These are phyloP conservation scores for Beauveria sp. DNA, from an alignment of 2,329 filamentous ascomycete genomes.

Conservation along the genomic window DNA sequence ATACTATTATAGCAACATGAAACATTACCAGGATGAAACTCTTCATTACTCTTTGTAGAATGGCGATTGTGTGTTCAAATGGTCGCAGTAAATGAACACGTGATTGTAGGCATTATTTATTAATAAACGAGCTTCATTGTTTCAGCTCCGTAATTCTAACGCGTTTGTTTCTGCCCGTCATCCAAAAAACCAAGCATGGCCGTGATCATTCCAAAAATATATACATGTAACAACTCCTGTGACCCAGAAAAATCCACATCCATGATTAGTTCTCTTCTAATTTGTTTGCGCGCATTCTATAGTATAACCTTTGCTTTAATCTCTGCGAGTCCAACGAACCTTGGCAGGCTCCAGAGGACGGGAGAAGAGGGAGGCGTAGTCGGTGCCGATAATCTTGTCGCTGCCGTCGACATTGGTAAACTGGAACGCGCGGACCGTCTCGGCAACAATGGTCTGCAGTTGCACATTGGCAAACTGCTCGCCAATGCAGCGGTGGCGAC, in stretches of 20 bases:
- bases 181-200: neutral
- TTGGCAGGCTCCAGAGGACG: slow-evolving; percentile 63
- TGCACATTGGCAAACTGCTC: slow-evolving; percentile 96
- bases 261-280: neutral
- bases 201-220: neutral
- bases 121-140: neutral
- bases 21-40: neutral
- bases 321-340: slow-evolving; percentile 67
- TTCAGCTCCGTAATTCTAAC: neutral
- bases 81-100: neutral
- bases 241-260: neutral
- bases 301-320: slow-evolving; percentile 22
- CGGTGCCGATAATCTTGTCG: slow-evolving; percentile 58
- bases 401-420: slow-evolving; percentile 68
- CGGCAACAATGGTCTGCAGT: slow-evolving; percentile 75
- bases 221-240: neutral
- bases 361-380: slow-evolving; percentile 66
- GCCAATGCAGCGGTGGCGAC: slow-evolving; percentile 88
- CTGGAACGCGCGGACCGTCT: slow-evolving; percentile 71
- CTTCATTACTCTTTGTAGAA: neutral
- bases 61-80: neutral
- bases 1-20: slow-evolving; percentile 1
- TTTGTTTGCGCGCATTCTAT: neutral
- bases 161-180: neutral
- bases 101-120: neutral